Evolutionary conservation across 345 rosid species (phyloP).

Genomic region (Hypericum perforatum): DNA sequence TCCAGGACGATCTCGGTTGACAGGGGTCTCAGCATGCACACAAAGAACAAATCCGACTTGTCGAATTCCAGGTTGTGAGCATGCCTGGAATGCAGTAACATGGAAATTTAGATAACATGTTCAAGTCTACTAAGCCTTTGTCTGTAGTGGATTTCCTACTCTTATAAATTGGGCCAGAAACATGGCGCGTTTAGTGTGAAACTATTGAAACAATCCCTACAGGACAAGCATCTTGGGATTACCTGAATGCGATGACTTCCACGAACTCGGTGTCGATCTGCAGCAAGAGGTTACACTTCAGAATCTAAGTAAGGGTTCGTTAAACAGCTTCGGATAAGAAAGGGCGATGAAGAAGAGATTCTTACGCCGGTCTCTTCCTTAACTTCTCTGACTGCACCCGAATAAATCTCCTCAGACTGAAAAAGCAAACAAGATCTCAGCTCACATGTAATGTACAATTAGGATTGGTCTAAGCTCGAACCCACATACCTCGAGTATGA

Average conservation of each 20-base stretch:
- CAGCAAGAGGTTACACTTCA: constrained; percentile 6
- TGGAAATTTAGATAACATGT: too few species aligned
- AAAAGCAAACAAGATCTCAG: too few species aligned
- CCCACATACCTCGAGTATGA: constrained; percentile 57
- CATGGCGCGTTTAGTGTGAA: too few species aligned
- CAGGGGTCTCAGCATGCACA: constrained; percentile 74
- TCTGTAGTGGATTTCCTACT: too few species aligned
- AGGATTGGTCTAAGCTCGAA: neutral
- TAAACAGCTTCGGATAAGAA: neutral
- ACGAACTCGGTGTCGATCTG: constrained; percentile 77
- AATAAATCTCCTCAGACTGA: constrained; percentile 83
- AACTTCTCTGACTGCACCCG: constrained; percentile 86
- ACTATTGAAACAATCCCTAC: neutral
- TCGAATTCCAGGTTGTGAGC: constrained; percentile 79
- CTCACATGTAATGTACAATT: too few species aligned
- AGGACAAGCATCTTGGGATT: constrained; percentile 5
- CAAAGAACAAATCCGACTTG: constrained; percentile 86
- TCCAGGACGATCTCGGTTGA: constrained; percentile 53
- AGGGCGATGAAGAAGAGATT: constrained; percentile 6
- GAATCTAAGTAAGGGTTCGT: constrained; percentile 1
- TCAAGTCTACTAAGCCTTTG: too few species aligned
- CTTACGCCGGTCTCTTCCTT: constrained; percentile 97
- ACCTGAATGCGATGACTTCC: constrained; percentile 90
- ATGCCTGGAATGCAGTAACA: constrained; percentile 47
- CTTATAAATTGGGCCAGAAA: too few species aligned